phyloP scores from a whole-genome alignment of 2,329 filamentous ascomycete genomes.

The Cladosporium colombiae region DNA sequence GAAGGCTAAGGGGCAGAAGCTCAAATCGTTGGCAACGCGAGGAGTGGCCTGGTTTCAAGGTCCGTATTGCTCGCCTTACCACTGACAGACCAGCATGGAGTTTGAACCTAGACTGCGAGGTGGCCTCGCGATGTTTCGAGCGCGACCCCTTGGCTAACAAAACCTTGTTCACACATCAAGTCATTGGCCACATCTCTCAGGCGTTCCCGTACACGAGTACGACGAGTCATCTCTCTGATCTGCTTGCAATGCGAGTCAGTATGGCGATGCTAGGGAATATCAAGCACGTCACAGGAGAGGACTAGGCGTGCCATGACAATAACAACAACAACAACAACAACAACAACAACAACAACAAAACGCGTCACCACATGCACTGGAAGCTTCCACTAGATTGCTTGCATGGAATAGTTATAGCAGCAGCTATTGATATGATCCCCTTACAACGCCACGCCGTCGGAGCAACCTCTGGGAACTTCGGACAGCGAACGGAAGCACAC shows the following conservation, averaged over 20 bases:
- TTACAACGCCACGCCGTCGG: slow-evolving; percentile 5
- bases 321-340: not conserved
- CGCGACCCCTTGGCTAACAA: not conserved
- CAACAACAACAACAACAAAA: too few species aligned
- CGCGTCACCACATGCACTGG: not conserved
- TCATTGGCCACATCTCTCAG: not conserved
- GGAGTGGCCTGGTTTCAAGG: too few species aligned
- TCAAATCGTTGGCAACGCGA: not conserved
- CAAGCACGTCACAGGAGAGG: not conserved
- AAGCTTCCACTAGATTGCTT: not conserved
- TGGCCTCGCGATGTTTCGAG: not conserved
- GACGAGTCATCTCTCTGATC: not conserved
- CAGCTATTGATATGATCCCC: slow-evolving; percentile 6
- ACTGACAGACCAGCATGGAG: too few species aligned
- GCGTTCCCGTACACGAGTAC: not conserved
- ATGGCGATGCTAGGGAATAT: not conserved
- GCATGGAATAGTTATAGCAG: slow-evolving; percentile 2
- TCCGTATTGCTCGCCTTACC: too few species aligned
- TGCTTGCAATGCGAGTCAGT: not conserved
- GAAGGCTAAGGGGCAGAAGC: not conserved
- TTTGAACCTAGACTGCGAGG: not conserved
- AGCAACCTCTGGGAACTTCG: slow-evolving; percentile 6
- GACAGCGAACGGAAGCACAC: not conserved
- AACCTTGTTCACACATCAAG: not conserved
- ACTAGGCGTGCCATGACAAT: not conserved